These are phyloP conservation scores for Tulasnella calospora DNA, from an alignment of 768 basidiomycete genomes.

Conservation along the genomic window DNA sequence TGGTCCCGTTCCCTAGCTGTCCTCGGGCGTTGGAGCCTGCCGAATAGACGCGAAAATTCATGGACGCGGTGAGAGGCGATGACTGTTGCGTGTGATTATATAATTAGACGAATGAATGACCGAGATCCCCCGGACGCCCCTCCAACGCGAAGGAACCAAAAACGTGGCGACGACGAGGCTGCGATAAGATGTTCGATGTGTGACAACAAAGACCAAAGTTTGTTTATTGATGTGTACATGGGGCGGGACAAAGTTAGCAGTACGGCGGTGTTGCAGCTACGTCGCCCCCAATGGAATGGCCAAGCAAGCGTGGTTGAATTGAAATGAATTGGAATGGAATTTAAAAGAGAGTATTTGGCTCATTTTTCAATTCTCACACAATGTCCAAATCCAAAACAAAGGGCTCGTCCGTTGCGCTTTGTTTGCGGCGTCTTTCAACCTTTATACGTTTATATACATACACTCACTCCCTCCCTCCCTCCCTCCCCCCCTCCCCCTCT, in stretches of 20 bases:
- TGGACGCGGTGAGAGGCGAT: neutral
- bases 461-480: neutral
- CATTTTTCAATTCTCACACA: neutral
- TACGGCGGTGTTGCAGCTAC: neutral
- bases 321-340: conserved; percentile 13
- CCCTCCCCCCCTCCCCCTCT: neutral
- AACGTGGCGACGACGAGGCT: no score
- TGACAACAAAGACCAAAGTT: neutral
- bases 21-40: conserved; percentile 40
- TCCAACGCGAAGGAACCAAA: no score
- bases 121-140: no score
- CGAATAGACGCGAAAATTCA: neutral
- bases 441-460: neutral
- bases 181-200: neutral
- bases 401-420: neutral
- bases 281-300: neutral
- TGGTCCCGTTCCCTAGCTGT: conserved; percentile 46
- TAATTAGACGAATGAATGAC: no score
- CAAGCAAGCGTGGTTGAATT: neutral
- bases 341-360: conserved; percentile 10
- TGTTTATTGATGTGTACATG: neutral
- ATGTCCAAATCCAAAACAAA: conserved; percentile 1
- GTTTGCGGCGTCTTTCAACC: neutral
- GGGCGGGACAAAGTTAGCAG: neutral
- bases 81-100: neutral